A percentile compares a stretch with the other conserved stretches of the same genome.
Conservation (phyloP, 768 basidiomycete species). For the Tulasnella sp. region DNA sequence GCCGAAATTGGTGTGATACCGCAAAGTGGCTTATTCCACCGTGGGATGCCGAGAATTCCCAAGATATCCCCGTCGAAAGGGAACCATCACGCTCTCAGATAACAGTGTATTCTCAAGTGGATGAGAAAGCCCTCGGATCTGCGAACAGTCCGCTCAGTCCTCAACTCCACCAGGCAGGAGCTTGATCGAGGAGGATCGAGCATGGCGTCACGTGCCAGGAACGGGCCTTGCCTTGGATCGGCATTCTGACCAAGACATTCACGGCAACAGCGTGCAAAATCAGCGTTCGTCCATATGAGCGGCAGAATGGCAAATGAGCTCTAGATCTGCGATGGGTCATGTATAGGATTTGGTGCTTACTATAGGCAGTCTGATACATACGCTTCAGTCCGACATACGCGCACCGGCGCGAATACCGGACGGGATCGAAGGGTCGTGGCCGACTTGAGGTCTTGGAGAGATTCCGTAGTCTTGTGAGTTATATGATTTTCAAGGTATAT, state of each 20-base stretch:
- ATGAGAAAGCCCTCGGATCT: not conserved
- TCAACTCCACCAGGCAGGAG: not conserved
- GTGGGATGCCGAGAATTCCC: not conserved
- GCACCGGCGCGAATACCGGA: too few relatives aligned
- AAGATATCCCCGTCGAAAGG: not conserved
- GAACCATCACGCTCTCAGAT: not conserved
- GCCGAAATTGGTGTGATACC: slow-evolving; percentile 11
- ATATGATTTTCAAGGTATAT: too few relatives aligned
- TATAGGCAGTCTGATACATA: too few relatives aligned
- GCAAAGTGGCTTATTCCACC: not conserved
- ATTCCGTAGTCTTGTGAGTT: too few relatives aligned
- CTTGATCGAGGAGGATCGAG: not conserved
- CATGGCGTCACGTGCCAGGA: not conserved
- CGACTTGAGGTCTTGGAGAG: too few relatives aligned
- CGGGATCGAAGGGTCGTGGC: too few relatives aligned
- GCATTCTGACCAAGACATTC: not conserved
- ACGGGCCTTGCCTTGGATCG: not conserved
- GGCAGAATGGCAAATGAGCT: too few relatives aligned
- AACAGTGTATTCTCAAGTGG: not conserved
- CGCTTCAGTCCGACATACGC: too few relatives aligned
- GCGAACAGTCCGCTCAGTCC: not conserved
- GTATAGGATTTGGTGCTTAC: too few relatives aligned
- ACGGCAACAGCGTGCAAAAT: not conserved
- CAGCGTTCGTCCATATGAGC: too few relatives aligned
- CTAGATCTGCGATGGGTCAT: too few relatives aligned